Percentiles rank a stretch among this genome's conserved stretches.
phyloP scores from a whole-genome alignment of 2,329 filamentous ascomycete species.

The Fusarium beomiforme region DNA sequence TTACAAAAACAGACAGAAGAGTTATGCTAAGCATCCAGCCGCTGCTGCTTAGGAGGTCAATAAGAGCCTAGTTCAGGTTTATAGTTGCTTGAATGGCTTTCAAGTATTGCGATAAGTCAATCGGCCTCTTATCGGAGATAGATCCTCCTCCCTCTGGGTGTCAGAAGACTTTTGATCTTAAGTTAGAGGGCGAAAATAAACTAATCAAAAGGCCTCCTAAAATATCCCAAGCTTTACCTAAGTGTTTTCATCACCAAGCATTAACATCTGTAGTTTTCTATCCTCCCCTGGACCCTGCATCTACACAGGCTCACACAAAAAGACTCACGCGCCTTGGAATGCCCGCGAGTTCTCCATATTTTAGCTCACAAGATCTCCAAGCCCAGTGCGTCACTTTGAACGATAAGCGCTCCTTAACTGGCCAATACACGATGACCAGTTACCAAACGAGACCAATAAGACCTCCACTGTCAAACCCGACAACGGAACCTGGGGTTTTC shows the following conservation, averaged over 20 bases:
- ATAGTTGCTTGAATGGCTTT: too few relatives aligned
- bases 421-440: conserved; percentile 38
- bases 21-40: not conserved
- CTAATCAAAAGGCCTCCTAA: too few relatives aligned
- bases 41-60: not conserved
- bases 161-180: too few relatives aligned
- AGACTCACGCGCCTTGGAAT: conserved; percentile 25
- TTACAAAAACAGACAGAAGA: not conserved
- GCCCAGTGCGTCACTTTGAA: conserved; percentile 35
- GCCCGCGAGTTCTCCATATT: conserved; percentile 30
- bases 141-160: too few relatives aligned
- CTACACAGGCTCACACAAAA: not conserved
- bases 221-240: too few relatives aligned
- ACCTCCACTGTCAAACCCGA: conserved; percentile 21
- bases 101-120: not conserved
- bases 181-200: too few relatives aligned
- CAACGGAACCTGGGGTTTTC: conserved; percentile 21
- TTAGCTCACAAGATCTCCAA: conserved; percentile 41
- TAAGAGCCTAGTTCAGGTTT: not conserved
- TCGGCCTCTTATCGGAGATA: conserved; percentile 3
- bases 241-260: too few relatives aligned
- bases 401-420: conserved; percentile 36
- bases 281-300: too few relatives aligned
- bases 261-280: too few relatives aligned
- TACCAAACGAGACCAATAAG: conserved; percentile 38